Percentiles rank a stretch among this genome's conserved stretches.
Conservation (phyloP, 2,329 filamentous ascomycete genomes). For the Mollisiaceae sp. region DNA sequence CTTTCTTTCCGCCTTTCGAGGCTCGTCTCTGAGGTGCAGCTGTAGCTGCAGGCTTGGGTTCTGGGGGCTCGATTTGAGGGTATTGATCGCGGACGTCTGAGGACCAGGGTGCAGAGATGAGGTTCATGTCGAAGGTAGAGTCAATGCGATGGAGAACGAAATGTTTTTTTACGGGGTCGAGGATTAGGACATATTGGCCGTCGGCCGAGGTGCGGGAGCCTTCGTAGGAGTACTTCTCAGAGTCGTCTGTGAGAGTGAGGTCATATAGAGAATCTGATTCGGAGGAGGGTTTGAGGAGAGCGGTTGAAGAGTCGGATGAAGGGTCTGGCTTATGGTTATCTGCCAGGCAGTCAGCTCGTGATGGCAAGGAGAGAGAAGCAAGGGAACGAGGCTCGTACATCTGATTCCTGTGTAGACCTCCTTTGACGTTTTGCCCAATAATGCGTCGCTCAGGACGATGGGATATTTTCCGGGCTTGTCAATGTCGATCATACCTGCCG, state of each 20-base stretch:
- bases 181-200: conserved; percentile 71
- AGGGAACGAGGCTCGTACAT: conserved; percentile 51
- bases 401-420: conserved; percentile 65
- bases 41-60: conserved; percentile 28
- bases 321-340: conserved; percentile 67
- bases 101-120: conserved; percentile 71
- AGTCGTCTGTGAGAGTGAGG: conserved; percentile 58
- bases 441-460: conserved; percentile 65
- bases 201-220: conserved; percentile 62
- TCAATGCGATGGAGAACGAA: conserved; percentile 84
- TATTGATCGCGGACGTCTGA: conserved; percentile 70
- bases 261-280: conserved; percentile 48
- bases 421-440: conserved; percentile 60
- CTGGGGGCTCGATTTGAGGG: conserved; percentile 58
- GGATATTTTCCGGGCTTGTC: conserved; percentile 66
- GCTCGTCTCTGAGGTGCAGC: conserved; percentile 34
- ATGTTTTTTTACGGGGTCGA: conserved; percentile 73
- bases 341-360: conserved; percentile 41
- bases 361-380: not conserved
- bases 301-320: conserved; percentile 52
- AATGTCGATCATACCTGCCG: conserved; percentile 55
- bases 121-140: conserved; percentile 86
- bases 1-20: conserved; percentile 37
- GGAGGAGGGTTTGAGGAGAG: conserved; percentile 57
- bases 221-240: conserved; percentile 63